phyloP scores from a whole-genome alignment of 2,329 filamentous ascomycete species.

The Fusarium subtropicale region DNA sequence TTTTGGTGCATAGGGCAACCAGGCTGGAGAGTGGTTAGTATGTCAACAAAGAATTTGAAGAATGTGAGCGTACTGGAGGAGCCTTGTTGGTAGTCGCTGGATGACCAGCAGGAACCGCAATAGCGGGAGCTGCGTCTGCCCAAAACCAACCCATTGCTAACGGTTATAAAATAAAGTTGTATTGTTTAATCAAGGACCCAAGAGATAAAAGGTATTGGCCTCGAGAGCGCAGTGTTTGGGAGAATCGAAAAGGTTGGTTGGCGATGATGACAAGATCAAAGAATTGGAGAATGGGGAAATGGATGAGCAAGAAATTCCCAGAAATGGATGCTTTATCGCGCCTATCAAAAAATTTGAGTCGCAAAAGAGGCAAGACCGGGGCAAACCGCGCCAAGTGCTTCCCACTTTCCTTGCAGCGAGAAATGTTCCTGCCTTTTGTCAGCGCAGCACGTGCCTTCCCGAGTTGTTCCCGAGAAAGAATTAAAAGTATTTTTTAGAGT shows the following conservation, averaged over 20 bases:
- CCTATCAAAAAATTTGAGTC: slow-evolving; percentile 33
- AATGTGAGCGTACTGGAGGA: slow-evolving; percentile 50
- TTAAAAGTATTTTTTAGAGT: not conserved
- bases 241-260: slow-evolving; percentile 10
- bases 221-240: not conserved
- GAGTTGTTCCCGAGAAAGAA: slow-evolving; percentile 40
- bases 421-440: slow-evolving; percentile 1
- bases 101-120: slow-evolving; percentile 52
- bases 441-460: slow-evolving; percentile 42
- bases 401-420: slow-evolving; percentile 6
- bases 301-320: slow-evolving; percentile 32
- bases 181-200: slow-evolving; percentile 3
- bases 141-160: slow-evolving; percentile 72
- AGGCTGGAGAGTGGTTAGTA: slow-evolving; percentile 54
- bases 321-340: slow-evolving; percentile 22
- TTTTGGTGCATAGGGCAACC: slow-evolving; percentile 70
- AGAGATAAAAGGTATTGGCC: not conserved
- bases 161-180: not conserved
- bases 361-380: slow-evolving; percentile 29
- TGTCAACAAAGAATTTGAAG: not conserved
- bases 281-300: slow-evolving; percentile 37
- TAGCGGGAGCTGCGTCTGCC: slow-evolving; percentile 61
- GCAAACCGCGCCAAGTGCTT: slow-evolving; percentile 25
- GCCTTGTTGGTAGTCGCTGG: slow-evolving; percentile 46
- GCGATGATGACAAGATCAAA: slow-evolving; percentile 32